Base-by-base conservation (phyloP, 2,329 filamentous ascomycete genomes). In the Colletotrichum incanum region DNA sequence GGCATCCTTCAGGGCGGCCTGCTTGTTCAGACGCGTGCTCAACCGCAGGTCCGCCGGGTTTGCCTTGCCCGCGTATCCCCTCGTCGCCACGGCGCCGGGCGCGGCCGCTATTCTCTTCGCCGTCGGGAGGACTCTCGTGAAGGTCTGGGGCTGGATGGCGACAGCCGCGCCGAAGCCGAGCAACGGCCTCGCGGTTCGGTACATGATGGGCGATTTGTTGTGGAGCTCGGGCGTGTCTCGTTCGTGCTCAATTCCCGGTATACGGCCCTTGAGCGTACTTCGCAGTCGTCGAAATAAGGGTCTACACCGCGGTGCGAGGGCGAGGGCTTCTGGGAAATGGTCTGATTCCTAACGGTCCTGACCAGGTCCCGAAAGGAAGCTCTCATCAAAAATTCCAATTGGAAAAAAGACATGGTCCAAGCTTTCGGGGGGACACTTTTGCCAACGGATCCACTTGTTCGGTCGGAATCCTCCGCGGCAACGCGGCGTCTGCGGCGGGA, bases 141-240 rank as follows among this genome's bases (percentile, higher is more conserved):
- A 55, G 6, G 62, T 47, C 55, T 43, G 49, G 7, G 64, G 68
- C 52, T 50, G 52, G 39, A 56, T 49, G 52, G 58, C 65, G 43
- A 23, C 50, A 16, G 54, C 7, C 26, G 62, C 54, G 61, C 49
- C 43, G 45, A 64, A 34, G 64, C 67, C 73, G 67, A 71, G 60
- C 9, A 74, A 50, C 47, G 72, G 61, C 61, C 71, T 67, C 65
- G 60, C 64, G 37, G 61, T 50, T 50, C 67, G 71, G 56, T 63
- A 74, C 65, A 74, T 69, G 64, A 34, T 45, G 67, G 18, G 43
- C 37, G 49, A 28, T 28, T n/a, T 12, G 54, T 16, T 20, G 20
- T 8, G 16, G 23, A 31, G 7, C 16, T 54, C 16, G 28, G 50
- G 31, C 5, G 9, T 52, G 9, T n/a, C 16, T 63, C n/a, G 16